phyloP scores from a whole-genome alignment of 2,329 filamentous ascomycete species.

The Paramyrothecium sp. region DNA sequence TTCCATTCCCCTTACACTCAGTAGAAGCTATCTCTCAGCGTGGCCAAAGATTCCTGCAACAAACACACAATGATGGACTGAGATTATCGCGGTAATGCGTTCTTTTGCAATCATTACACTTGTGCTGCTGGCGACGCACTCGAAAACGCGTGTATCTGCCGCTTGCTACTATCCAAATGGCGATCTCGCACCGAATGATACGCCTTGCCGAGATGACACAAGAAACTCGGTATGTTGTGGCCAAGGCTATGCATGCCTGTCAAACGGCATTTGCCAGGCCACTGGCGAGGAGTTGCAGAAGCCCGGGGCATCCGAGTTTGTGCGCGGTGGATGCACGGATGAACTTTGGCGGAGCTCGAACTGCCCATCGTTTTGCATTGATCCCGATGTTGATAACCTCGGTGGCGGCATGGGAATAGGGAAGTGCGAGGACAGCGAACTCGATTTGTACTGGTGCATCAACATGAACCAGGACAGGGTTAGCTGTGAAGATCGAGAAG shows the following conservation, averaged over 20 bases:
- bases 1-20: background rate
- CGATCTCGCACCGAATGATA: constrained; percentile 22
- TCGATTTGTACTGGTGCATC: constrained; percentile 23
- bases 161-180: constrained; percentile 30
- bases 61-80: background rate
- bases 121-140: background rate
- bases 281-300: constrained; percentile 20
- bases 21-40: background rate
- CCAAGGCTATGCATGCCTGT: constrained; percentile 32
- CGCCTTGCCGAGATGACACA: constrained; percentile 24
- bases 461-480: constrained; percentile 7
- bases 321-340: constrained; percentile 33
- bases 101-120: background rate
- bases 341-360: constrained; percentile 22
- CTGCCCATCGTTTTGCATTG: constrained; percentile 32
- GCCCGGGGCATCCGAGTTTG: constrained; percentile 17
- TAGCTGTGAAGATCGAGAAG: background rate
- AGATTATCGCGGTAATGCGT: constrained; percentile 8
- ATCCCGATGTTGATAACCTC: constrained; percentile 14
- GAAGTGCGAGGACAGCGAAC: constrained; percentile 5
- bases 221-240: constrained; percentile 30
- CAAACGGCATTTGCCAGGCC: constrained; percentile 29
- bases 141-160: background rate
- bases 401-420: constrained; percentile 18
- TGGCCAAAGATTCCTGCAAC: background rate